These are phyloP conservation scores for Litchi chinensis DNA, from an alignment of 345 rosid species.

Conservation along the genomic window DNA sequence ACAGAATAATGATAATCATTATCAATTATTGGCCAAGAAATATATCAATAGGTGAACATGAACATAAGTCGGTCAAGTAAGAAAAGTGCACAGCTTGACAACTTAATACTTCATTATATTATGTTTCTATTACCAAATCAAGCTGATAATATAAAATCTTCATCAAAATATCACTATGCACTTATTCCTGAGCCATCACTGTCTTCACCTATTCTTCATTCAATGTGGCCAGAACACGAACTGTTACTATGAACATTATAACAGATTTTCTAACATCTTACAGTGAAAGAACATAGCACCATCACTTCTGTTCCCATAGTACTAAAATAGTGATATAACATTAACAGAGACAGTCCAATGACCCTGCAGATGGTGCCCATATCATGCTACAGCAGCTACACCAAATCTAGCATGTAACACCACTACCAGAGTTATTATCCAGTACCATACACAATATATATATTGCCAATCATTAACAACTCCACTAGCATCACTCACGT, in stretches of 20 bases:
- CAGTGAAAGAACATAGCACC: background rate
- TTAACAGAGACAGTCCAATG: background rate
- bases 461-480: background rate
- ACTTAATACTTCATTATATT: background rate
- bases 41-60: background rate
- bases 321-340: background rate
- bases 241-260: background rate
- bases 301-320: background rate
- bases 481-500: background rate
- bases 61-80: background rate
- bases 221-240: background rate
- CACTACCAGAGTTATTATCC: background rate
- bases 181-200: background rate
- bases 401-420: conserved; percentile 7
- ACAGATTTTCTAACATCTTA: background rate
- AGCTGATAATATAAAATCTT: background rate
- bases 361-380: background rate
- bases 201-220: too few species aligned
- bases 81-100: background rate
- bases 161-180: background rate
- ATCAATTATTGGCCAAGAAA: background rate
- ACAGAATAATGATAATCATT: background rate
- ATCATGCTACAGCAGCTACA: background rate
- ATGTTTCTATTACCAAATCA: background rate
- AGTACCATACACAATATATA: conserved; percentile 3